Base-by-base conservation (phyloP, 2,329 filamentous ascomycete genomes). In the Fusarium sp. region DNA sequence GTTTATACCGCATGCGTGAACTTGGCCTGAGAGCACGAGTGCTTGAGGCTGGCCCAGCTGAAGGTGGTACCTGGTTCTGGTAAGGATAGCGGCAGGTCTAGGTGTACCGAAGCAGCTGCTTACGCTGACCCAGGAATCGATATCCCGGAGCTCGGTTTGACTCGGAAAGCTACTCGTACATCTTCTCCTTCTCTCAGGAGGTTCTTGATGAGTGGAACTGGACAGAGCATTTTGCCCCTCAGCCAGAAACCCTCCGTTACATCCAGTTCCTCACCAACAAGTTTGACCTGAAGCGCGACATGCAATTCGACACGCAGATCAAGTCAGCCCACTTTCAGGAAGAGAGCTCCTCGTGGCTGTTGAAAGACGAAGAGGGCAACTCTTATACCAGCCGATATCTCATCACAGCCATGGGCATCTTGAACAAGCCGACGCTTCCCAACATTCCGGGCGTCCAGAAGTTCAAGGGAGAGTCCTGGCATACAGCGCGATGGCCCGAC, bases 41-140 rank as follows among this genome's bases (percentile, higher is more conserved):
- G 6, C 67, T 86, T n/a, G 85, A 86, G 66, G 82, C 82, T 27
- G 84, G 80, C 14, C 79, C 81, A 18, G 81, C 78, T 6, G 82
- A 83, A 36, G 85, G 85, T 5, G 86, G 86, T 1, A 87, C 85
- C 3, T 88, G 87, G 86, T 82, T 80, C 64, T 85, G 82, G 84
- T 80, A 73, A 29, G 47, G 2, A 52, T 29, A 7, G 47, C 16
- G 9, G 10, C 16, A 52, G 47, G 9, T n/a, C 47, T 50, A n/a
- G 2, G 25, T 52, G 3, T 29, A 52, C 47, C 3, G 47, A n/a
- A 29, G 25, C 2, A 29, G 25, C 47, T n/a, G 47, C 47, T 52
- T 29, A 52, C 47, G 29, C 25, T 52, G 47, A 52, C 16, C 10
- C 5, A 52, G 47, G 73, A 57, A 57, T 5, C 52, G 52, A 13